Conservation (phyloP, 2,329 filamentous ascomycete species). For the Trichoderma semiorbis region DNA sequence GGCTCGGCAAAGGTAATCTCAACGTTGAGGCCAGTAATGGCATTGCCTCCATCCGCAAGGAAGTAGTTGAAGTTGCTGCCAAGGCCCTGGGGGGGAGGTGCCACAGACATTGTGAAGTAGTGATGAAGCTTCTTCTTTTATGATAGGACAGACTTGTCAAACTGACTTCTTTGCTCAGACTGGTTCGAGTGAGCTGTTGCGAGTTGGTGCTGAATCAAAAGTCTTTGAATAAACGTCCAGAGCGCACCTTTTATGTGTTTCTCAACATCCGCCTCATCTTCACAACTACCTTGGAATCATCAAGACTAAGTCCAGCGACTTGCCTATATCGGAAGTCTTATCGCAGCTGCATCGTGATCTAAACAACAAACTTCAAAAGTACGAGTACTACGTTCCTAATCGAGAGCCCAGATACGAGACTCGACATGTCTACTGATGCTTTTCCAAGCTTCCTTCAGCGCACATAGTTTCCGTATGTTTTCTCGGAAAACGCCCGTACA, state of each 20-base stretch:
- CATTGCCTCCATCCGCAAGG: conserved; percentile 2
- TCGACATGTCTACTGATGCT: background rate
- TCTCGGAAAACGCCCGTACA: background rate
- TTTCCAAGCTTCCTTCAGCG: background rate
- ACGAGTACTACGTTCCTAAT: background rate
- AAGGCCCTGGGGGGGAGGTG: background rate
- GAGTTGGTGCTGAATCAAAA: background rate
- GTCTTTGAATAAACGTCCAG: background rate
- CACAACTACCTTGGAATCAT: background rate
- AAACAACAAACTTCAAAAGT: background rate
- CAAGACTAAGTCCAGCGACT: background rate
- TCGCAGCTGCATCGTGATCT: background rate
- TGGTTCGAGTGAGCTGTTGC: background rate
- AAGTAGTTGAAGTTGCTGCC: conserved; percentile 12
- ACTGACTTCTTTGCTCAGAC: background rate
- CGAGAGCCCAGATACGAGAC: background rate
- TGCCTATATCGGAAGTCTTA: conserved; percentile 5
- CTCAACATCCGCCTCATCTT: background rate
- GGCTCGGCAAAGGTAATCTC: conserved; percentile 4
- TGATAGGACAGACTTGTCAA: background rate
- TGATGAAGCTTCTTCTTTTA: background rate
- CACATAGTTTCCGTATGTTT: background rate
- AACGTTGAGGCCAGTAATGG: conserved; percentile 1
- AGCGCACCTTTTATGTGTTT: background rate
- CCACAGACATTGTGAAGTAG: background rate